A percentile compares a stretch with the other conserved stretches of the same genome.
These are phyloP conservation scores for Fraxinus baroniana DNA, from an alignment of 305 asterid genomes.

Conservation along the genomic window DNA sequence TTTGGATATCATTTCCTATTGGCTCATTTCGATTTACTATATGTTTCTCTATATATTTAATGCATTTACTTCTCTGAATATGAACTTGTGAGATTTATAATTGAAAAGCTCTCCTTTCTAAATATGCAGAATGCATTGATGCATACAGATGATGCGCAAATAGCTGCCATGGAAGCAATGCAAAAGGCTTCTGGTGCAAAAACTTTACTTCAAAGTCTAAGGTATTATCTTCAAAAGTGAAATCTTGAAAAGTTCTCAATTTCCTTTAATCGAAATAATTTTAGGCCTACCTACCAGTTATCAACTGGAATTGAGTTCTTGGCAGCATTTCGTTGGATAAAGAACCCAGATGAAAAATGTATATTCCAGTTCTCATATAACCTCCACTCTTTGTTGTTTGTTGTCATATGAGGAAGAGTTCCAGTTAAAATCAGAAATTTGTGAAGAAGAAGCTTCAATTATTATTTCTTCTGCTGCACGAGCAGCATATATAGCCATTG, in stretches of 20 bases:
- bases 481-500: too few species aligned
- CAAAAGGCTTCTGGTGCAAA: constrained; percentile 89
- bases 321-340: background rate
- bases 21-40: background rate
- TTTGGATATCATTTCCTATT: constrained; percentile 3
- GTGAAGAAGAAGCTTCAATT: too few species aligned
- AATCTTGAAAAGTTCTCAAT: background rate
- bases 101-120: constrained; percentile 22
- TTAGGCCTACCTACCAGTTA: background rate
- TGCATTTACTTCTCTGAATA: constrained; percentile 13
- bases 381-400: background rate
- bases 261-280: background rate
- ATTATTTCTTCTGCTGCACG: too few species aligned
- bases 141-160: constrained; percentile 86
- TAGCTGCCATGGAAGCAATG: constrained; percentile 93
- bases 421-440: too few species aligned
- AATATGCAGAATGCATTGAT: constrained; percentile 70
- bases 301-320: background rate
- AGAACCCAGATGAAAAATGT: background rate
- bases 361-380: background rate
- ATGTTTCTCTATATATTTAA: constrained; percentile 10
- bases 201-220: constrained; percentile 81
- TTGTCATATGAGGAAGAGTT: background rate
- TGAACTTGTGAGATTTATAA: constrained; percentile 22
- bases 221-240: constrained; percentile 44